These are phyloP conservation scores for Fusarium incarnatum DNA, from an alignment of 2,329 filamentous ascomycete species.

Conservation along the genomic window DNA sequence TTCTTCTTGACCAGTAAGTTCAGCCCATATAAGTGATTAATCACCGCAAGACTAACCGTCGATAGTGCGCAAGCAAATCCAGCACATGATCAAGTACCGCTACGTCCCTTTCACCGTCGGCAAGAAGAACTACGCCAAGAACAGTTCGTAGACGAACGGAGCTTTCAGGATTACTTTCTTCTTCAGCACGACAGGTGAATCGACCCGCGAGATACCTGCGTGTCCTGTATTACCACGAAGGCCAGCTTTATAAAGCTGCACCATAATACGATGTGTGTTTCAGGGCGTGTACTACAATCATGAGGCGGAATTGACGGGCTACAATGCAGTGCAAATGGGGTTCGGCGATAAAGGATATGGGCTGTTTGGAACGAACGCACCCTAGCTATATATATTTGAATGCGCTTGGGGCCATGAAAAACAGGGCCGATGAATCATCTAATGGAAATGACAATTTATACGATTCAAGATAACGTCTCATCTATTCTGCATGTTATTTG, in stretches of 20 bases:
- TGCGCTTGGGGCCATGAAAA: constrained; percentile 34
- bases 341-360: constrained; percentile 32
- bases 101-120: constrained; percentile 95
- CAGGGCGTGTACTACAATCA: constrained; percentile 41
- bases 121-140: constrained; percentile 83
- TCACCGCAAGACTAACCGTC: constrained; percentile 2
- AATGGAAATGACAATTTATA: constrained; percentile 44
- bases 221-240: constrained; percentile 46
- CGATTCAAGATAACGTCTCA: background rate
- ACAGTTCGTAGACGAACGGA: constrained; percentile 57
- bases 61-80: constrained; percentile 96
- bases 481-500: background rate
- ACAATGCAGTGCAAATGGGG: constrained; percentile 26
- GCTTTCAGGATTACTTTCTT: constrained; percentile 25
- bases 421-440: constrained; percentile 41
- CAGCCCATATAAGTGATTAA: background rate
- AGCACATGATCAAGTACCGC: constrained; percentile 99
- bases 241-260: constrained; percentile 42
- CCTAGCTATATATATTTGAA: constrained; percentile 44
- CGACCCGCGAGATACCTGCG: constrained; percentile 19
- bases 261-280: constrained; percentile 44
- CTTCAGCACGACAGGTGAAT: constrained; percentile 36
- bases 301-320: constrained; percentile 31
- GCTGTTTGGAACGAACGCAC: constrained; percentile 23
- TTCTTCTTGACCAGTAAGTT: constrained; percentile 93